Base-by-base conservation (phyloP, 345 rosid species). In the Hibiscus syriacus region DNA sequence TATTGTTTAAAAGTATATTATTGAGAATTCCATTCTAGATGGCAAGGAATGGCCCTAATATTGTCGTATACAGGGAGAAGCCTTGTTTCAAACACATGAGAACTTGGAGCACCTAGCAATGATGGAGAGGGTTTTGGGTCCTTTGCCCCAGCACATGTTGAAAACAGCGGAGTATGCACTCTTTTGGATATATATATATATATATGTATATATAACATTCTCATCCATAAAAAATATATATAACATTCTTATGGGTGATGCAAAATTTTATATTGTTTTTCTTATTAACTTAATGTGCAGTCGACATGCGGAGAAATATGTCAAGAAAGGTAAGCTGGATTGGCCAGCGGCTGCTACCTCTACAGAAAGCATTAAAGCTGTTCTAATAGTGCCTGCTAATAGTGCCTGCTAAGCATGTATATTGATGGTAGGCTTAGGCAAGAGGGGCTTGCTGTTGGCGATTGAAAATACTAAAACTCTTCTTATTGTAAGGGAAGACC, bases 341-440 rank as follows among this genome's bases (percentile, higher is more conserved):
- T 84, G 90, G 88, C 93, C 93, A 9, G 90, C 82, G 48, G 85
- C 84, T 78, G 88, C 93, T 70, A 69, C 87, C 14, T 83, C 90
- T 41, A 80, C 83, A 20, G 90, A 85, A 20, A 85, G 93, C 76
- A 82, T 87, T 32, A 83, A 78, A 79, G 83, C 90, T 50, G 88
- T 83, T 64, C 70, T 63, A 63, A 82, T 82, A 74, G 68, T 87
- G 65, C 85, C 84, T n/a, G n/a, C n/a, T n/a, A n/a, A n/a, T n/a
- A n/a, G n/a, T n/a, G n/a, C n/a, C n/a, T n/a, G n/a, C n/a, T n/a
- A n/a, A n/a, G n/a, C n/a, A n/a, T n/a, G n/a, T n/a, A n/a, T n/a
- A n/a, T n/a, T n/a, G n/a, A n/a, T n/a, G n/a, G n/a, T n/a, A n/a
- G n/a, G n/a, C n/a, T n/a, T n/a, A n/a, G n/a, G n/a, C n/a, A n/a